These are phyloP conservation scores for Talaromyces adpressus DNA, from an alignment of 495 filamentous ascomycete genomes.

Conservation along the genomic window DNA sequence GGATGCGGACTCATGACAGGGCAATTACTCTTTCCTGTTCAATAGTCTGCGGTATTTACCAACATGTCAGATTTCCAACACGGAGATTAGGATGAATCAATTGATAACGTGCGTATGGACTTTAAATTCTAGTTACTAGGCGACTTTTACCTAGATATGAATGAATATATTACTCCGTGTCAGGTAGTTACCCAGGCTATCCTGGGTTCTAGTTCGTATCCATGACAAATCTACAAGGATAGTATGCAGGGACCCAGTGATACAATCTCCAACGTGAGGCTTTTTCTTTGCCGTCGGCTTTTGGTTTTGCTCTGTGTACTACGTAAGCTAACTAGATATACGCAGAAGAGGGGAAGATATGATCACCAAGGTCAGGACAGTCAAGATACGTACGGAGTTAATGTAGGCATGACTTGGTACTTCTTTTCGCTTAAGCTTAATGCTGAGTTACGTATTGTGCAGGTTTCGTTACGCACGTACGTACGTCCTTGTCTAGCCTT, in stretches of 20 bases:
- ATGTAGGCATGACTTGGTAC: not conserved
- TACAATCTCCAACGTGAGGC: not conserved
- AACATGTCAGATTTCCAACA: not conserved
- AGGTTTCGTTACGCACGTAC: not conserved
- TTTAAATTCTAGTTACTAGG: not conserved
- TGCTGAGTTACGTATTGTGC: not conserved
- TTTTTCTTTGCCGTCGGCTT: not conserved
- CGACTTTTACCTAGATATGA: not conserved
- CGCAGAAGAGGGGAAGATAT: not conserved
- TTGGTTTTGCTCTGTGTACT: not conserved
- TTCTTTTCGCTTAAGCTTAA: not conserved
- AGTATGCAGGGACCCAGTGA: conserved; percentile 7
- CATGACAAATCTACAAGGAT: conserved; percentile 2
- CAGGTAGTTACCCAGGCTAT: not conserved
- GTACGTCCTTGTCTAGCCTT: not conserved
- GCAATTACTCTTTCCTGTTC: not conserved
- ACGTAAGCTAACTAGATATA: not conserved
- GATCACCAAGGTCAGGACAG: not conserved
- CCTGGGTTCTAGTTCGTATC: not conserved
- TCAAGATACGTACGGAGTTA: not conserved
- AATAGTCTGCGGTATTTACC: not conserved
- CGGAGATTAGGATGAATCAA: not conserved
- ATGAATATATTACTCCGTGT: not conserved
- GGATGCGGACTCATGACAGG: not conserved
- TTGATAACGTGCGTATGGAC: not conserved